phyloP scores from a whole-genome alignment of 176 grass and related monocot genomes.

The Leersia perrieri region DNA sequence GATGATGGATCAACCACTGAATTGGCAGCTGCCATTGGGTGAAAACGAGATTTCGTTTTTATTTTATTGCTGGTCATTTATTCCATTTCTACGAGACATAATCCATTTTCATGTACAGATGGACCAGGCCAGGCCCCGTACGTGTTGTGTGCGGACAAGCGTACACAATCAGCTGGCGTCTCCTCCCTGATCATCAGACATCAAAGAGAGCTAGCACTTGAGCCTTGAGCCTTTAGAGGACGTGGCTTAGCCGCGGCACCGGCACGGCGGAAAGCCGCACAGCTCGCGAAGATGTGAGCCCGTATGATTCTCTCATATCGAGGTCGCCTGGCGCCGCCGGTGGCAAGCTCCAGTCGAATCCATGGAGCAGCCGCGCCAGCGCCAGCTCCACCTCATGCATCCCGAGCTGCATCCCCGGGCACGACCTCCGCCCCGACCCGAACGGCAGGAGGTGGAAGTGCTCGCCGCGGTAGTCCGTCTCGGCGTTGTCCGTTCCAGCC shows the following conservation, averaged over 20 bases:
- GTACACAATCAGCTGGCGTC: no score
- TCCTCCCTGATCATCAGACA: no score
- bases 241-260: neutral
- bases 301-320: conserved; percentile 52
- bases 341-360: conserved; percentile 50
- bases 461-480: conserved; percentile 50
- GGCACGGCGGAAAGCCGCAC: conserved; percentile 46
- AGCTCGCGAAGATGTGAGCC: conserved; percentile 45
- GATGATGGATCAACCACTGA: no score
- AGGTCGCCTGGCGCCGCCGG: conserved; percentile 44
- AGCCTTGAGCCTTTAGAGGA: no score
- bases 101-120: no score
- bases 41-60: no score
- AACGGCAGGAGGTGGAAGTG: conserved; percentile 62
- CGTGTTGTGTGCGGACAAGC: no score
- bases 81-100: no score
- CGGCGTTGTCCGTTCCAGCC: conserved; percentile 1
- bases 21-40: no score
- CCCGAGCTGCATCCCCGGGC: conserved; percentile 56
- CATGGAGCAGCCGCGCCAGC: conserved; percentile 47
- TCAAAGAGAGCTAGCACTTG: neutral
- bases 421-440: conserved; percentile 51
- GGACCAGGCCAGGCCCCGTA: no score
- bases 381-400: conserved; percentile 39
- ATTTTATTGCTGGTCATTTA: no score